Conservation (phyloP, 805 yeast species). For the Lipomyces spencermartinsiae region DNA sequence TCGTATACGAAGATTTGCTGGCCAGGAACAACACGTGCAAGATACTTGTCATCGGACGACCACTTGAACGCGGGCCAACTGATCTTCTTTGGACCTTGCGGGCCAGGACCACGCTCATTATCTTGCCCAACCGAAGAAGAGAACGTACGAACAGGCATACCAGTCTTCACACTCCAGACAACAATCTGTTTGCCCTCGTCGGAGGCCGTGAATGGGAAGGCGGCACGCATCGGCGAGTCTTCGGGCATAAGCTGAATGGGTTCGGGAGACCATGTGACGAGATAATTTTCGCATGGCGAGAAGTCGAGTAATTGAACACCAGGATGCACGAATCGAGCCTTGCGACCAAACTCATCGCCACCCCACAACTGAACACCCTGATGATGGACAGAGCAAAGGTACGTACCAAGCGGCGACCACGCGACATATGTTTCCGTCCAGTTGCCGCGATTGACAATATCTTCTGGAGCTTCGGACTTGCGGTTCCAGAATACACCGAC, state of each 20-base stretch:
- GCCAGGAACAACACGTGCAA: conserved; percentile 94
- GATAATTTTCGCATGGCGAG: conserved; percentile 87
- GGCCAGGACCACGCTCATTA: conserved; percentile 31
- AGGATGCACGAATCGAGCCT: conserved; percentile 83
- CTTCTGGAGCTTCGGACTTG: conserved; percentile 72
- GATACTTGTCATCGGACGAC: conserved; percentile 90
- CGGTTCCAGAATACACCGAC: conserved; percentile 90
- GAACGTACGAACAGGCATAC: conserved; percentile 85
- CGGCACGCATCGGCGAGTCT: conserved; percentile 65
- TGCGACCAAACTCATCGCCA: conserved; percentile 75
- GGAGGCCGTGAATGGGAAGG: conserved; percentile 82
- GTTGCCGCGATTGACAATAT: conserved; percentile 73
- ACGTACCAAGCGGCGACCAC: conserved; percentile 94
- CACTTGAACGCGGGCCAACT: conserved; percentile 98
- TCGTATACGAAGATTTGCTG: conserved; percentile 88
- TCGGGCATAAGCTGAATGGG: conserved; percentile 77
- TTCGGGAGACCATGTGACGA: conserved; percentile 87
- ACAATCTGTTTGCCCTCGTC: conserved; percentile 93
- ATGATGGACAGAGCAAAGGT: conserved; percentile 83
- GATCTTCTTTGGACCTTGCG: conserved; percentile 63
- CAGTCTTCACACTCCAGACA: conserved; percentile 88
- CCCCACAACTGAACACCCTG: conserved; percentile 98
- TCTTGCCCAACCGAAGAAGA: conserved; percentile 69
- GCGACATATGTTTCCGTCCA: conserved; percentile 89
- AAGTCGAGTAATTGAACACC: conserved; percentile 89